These are phyloP conservation scores for Vaccinium myrtillus DNA, from an alignment of 148 eudicot species.

Conservation along the genomic window DNA sequence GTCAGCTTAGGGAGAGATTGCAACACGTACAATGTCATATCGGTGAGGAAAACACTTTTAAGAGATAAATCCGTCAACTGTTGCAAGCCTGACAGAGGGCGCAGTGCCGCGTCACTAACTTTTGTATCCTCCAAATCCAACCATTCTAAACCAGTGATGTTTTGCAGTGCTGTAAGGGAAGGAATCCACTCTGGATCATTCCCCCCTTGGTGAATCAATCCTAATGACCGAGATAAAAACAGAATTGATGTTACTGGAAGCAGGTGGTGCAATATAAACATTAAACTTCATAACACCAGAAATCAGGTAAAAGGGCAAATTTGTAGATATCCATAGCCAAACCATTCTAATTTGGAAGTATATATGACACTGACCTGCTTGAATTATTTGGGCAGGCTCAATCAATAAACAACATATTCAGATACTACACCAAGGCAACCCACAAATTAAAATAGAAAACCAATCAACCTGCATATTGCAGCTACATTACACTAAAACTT, in stretches of 20 bases:
- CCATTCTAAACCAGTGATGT: constrained; percentile 47
- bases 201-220: constrained; percentile 35
- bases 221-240: constrained; percentile 33
- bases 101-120: constrained; percentile 51
- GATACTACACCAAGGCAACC: neutral
- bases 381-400: neutral
- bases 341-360: neutral
- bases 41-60: constrained; percentile 44
- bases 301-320: neutral
- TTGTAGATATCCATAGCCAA: neutral
- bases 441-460: neutral
- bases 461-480: neutral
- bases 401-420: neutral
- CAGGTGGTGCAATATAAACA: neutral
- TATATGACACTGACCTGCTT: neutral
- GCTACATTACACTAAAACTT: neutral
- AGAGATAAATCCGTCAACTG: constrained; percentile 52
- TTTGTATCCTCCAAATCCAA: constrained; percentile 58
- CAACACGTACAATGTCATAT: constrained; percentile 42
- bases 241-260: neutral
- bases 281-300: neutral
- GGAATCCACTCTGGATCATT: constrained; percentile 34
- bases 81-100: constrained; percentile 38
- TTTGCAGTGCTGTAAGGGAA: constrained; percentile 57
- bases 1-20: constrained; percentile 46